Evolutionary conservation across 495 filamentous ascomycete species (phyloP).

Genomic region (Tuber calosporum): DNA sequence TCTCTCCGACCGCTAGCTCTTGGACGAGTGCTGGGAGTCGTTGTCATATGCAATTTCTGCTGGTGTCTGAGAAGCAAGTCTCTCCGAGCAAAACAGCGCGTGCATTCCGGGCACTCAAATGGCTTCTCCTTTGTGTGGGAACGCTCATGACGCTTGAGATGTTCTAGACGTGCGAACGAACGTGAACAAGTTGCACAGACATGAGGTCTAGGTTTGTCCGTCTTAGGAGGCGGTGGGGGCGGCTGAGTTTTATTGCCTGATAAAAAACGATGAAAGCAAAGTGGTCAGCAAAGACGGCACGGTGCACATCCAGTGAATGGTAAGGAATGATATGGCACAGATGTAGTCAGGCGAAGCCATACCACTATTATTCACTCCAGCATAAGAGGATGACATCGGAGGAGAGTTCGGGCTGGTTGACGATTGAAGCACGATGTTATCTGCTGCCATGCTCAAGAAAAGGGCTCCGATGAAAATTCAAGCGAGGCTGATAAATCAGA

Average conservation of each 20-base stretch:
- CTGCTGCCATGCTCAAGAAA: constrained; percentile 37
- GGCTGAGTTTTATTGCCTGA: constrained; percentile 30
- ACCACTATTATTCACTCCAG: constrained; percentile 36
- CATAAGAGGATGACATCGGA: constrained; percentile 34
- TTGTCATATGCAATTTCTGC: constrained; percentile 98
- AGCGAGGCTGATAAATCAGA: constrained; percentile 32
- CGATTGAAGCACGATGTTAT: constrained; percentile 34
- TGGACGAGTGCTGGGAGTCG: constrained; percentile 78
- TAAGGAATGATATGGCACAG: constrained; percentile 28
- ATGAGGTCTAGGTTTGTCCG: constrained; percentile 94
- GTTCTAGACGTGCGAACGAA: constrained; percentile 91
- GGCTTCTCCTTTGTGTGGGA: constrained; percentile 99
- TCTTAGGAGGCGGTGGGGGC: constrained; percentile 54
- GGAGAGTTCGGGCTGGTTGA: constrained; percentile 29
- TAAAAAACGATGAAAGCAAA: constrained; percentile 20
- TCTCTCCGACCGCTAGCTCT: constrained; percentile 80
- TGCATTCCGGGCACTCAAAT: constrained; percentile 94
- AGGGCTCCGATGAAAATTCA: constrained; percentile 19
- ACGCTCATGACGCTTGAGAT: constrained; percentile 95
- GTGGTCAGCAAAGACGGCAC: constrained; percentile 27
- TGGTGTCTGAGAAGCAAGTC: constrained; percentile 92
- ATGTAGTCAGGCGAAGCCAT: constrained; percentile 31
- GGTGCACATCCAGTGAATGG: constrained; percentile 10
- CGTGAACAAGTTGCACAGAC: constrained; percentile 87
- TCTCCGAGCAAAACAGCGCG: constrained; percentile 87